A percentile compares a stretch with the other conserved stretches of the same genome.
These are phyloP conservation scores for Xerocomellus chrysenteron DNA, from an alignment of 768 basidiomycete genomes.

Conservation along the genomic window DNA sequence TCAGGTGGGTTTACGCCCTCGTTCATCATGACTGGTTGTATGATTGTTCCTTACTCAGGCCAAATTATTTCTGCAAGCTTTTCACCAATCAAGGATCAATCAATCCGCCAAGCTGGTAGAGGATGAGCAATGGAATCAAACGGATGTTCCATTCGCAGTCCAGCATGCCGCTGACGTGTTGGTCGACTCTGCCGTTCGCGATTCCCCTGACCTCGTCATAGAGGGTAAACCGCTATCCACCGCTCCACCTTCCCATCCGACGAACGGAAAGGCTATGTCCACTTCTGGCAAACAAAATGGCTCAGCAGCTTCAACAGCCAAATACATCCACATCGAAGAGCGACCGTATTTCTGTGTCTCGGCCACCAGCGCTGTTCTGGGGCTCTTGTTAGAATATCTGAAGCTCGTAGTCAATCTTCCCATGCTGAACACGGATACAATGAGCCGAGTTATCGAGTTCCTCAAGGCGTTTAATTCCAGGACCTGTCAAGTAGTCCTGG, in stretches of 20 bases:
- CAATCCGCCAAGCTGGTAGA: constrained; percentile 88
- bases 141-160: constrained; percentile 58
- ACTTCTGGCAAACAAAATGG: constrained; percentile 22
- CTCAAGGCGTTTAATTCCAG: constrained; percentile 97
- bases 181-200: constrained; percentile 77
- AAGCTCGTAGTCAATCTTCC: constrained; percentile 84
- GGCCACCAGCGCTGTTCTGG: constrained; percentile 76
- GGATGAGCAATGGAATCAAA: constrained; percentile 90
- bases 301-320: constrained; percentile 37
- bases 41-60: constrained; percentile 47
- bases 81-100: constrained; percentile 79
- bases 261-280: constrained; percentile 14
- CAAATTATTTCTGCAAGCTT: constrained; percentile 80
- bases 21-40: not conserved
- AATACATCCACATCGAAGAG: constrained; percentile 78
- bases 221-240: constrained; percentile 8
- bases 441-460: constrained; percentile 92
- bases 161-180: constrained; percentile 76
- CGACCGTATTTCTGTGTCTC: constrained; percentile 80
- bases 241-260: not conserved
- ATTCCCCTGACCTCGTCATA: constrained; percentile 69
- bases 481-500: constrained; percentile 96
- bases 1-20: constrained; percentile 52
- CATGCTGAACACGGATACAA: constrained; percentile 90
- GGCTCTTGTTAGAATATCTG: constrained; percentile 80